These are phyloP conservation scores for Aquilaria agallochum DNA, from an alignment of 441 rosid genomes.

Conservation along the genomic window DNA sequence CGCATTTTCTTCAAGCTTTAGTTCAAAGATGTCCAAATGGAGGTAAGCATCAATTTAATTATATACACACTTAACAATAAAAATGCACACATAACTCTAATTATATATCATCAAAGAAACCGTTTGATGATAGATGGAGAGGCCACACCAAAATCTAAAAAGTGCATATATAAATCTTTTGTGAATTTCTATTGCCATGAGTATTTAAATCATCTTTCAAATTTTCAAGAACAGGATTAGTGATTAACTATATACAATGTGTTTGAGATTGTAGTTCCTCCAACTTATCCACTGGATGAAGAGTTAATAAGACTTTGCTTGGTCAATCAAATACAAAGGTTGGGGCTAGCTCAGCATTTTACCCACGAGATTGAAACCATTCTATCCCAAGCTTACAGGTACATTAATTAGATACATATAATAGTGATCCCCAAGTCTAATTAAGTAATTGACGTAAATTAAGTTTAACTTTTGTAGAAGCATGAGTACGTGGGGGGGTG, in stretches of 20 bases:
- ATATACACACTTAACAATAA: too few relatives aligned
- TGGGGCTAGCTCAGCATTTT: conserved; percentile 51
- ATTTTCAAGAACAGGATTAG: neutral
- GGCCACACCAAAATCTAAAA: too few relatives aligned
- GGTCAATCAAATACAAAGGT: conserved; percentile 40
- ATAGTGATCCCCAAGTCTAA: too few relatives aligned
- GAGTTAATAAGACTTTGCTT: conserved; percentile 43
- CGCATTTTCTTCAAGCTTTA: conserved; percentile 42
- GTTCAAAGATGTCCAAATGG: conserved; percentile 31
- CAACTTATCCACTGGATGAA: conserved; percentile 39
- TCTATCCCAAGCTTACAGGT: conserved; percentile 41
- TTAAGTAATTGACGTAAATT: too few relatives aligned
- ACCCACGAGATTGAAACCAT: conserved; percentile 30
- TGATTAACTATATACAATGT: neutral
- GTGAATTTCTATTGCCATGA: too few relatives aligned
- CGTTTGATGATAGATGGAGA: too few relatives aligned
- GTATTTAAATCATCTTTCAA: neutral
- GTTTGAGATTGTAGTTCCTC: conserved; percentile 31
- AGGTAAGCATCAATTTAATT: conserved; percentile 23
- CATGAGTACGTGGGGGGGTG: too few relatives aligned
- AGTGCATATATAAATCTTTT: too few relatives aligned
- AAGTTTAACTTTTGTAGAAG: too few relatives aligned
- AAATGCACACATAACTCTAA: too few relatives aligned
- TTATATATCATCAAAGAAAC: too few relatives aligned
- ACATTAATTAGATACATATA: neutral